Conservation (phyloP, 2,329 filamentous ascomycete genomes). For the Endoconidiophora laricicola region DNA sequence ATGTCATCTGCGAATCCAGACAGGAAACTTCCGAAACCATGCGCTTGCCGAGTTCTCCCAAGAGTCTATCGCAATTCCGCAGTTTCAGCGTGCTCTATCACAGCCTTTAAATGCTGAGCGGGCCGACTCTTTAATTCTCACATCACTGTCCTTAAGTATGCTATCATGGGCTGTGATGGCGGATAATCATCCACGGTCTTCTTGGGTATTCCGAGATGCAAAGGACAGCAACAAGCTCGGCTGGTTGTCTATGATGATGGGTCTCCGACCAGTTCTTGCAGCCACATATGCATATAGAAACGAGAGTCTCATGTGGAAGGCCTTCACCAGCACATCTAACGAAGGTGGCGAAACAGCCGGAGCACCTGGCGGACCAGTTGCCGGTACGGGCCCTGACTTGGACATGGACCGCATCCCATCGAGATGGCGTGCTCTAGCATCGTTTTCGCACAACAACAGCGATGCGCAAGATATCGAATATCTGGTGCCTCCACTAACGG, state of each 20-base stretch:
- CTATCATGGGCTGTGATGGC: constrained; percentile 15
- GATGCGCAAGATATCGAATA: constrained; percentile 12
- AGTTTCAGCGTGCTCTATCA: constrained; percentile 15
- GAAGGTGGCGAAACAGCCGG: constrained; percentile 12
- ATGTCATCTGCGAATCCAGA: constrained; percentile 15
- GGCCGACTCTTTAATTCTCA: constrained; percentile 16
- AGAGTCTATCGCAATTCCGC: constrained; percentile 14
- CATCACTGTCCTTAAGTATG: constrained; percentile 16
- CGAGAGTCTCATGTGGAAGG: constrained; percentile 14
- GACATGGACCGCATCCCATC: constrained; percentile 13
- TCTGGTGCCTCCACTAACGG: constrained; percentile 12
- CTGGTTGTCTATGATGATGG: constrained; percentile 17
- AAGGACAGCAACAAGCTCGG: constrained; percentile 12
- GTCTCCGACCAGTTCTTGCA: constrained; percentile 15
- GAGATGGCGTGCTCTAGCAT: constrained; percentile 13
- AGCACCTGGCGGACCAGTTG: constrained; percentile 12
- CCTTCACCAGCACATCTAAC: constrained; percentile 11
- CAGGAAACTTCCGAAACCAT: constrained; percentile 2
- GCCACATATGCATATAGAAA: constrained; percentile 14
- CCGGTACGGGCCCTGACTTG: constrained; percentile 10
- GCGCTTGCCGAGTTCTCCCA: constrained; percentile 16
- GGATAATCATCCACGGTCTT: constrained; percentile 12
- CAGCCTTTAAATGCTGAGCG: constrained; percentile 14
- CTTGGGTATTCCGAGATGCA: constrained; percentile 15
- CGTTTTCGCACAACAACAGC: constrained; percentile 6